A percentile compares a stretch with the other conserved stretches of the same genome.
Evolutionary conservation across 1,284 basidiomycete species (phyloP).

Genomic region (Sanghuangporus sanghuang): DNA sequence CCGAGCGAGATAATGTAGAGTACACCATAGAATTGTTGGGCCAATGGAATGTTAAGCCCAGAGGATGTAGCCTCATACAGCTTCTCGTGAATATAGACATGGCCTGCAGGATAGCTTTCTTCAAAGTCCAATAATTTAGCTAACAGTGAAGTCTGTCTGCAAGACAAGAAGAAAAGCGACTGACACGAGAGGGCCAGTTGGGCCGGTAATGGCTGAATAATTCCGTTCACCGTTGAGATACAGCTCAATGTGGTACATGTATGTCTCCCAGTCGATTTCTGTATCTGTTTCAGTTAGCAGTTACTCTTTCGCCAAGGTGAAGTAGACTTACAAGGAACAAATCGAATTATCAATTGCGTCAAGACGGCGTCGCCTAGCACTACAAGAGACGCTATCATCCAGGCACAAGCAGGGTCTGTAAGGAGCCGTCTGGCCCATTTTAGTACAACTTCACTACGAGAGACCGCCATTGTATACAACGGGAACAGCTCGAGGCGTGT

Average conservation of each 20-base stretch:
- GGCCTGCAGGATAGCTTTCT: conserved; percentile 88
- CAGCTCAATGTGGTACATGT: conserved; percentile 81
- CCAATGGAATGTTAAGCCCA: conserved; percentile 58
- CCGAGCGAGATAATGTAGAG: conserved; percentile 68
- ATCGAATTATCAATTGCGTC: conserved; percentile 72
- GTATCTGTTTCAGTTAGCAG: conserved; percentile 59
- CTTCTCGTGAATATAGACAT: conserved; percentile 81
- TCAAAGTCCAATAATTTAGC: conserved; percentile 2
- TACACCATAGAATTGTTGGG: conserved; percentile 74
- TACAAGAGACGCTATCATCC: conserved; percentile 55
- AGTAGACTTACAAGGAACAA: conserved; percentile 68
- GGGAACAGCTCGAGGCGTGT: neutral
- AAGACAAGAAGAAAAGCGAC: conserved; percentile 27
- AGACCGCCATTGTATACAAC: neutral
- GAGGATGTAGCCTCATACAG: conserved; percentile 62
- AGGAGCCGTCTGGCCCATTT: conserved; percentile 26
- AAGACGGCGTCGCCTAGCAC: conserved; percentile 70
- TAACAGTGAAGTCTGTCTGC: conserved; percentile 3
- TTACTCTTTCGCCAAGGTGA: conserved; percentile 7
- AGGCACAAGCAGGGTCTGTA: conserved; percentile 60
- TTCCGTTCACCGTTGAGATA: conserved; percentile 82
- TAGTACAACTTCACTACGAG: neutral
- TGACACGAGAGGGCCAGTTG: conserved; percentile 92
- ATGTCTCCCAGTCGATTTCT: conserved; percentile 98
- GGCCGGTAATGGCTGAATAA: conserved; percentile 83